Percentiles rank a stretch among this genome's conserved stretches.
Conservation (phyloP, 495 filamentous ascomycete genomes). For the Cairneyella variabilis region DNA sequence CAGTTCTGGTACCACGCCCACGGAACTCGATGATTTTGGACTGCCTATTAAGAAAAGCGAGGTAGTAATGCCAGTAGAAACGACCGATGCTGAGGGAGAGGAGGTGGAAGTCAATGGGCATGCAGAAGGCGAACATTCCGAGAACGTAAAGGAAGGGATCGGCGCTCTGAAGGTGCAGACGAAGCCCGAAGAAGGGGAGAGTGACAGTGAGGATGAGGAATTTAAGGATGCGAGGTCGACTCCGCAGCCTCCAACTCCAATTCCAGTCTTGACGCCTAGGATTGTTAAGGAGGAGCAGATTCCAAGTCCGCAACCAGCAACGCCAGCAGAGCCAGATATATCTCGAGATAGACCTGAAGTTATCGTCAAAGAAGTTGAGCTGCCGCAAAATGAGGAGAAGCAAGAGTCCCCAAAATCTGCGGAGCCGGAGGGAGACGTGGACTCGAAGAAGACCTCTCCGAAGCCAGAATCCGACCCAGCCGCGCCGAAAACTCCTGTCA, state of each 20-base stretch:
- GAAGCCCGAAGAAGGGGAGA: not conserved
- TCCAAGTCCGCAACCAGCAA: no score
- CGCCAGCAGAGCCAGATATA: no score
- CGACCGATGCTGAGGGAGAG: conserved; percentile 8
- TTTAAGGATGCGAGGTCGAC: conserved; percentile 39
- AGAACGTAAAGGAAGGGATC: not conserved
- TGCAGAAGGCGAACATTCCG: not conserved
- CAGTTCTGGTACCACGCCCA: no score
- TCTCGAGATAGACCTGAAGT: no score
- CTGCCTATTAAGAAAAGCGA: conserved; percentile 44
- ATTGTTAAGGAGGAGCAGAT: conserved; percentile 3
- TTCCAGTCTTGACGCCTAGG: not conserved
- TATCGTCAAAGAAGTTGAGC: not conserved
- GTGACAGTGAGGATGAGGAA: conserved; percentile 30
- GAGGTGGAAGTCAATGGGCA: conserved; percentile 14
- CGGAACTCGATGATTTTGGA: conserved; percentile 53
- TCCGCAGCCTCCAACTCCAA: conserved; percentile 24
- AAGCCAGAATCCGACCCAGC: no score
- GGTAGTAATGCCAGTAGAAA: conserved; percentile 5
- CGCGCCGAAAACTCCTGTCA: not conserved
- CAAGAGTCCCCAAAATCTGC: not conserved
- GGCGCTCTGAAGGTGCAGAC: not conserved
- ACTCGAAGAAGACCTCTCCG: no score
- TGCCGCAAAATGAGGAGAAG: not conserved
- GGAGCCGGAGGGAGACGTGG: no score